Percentiles rank a stretch among this genome's conserved stretches.
Evolutionary conservation across 768 basidiomycete species (phyloP).

Genomic region (Naganishia kalamii): DNA sequence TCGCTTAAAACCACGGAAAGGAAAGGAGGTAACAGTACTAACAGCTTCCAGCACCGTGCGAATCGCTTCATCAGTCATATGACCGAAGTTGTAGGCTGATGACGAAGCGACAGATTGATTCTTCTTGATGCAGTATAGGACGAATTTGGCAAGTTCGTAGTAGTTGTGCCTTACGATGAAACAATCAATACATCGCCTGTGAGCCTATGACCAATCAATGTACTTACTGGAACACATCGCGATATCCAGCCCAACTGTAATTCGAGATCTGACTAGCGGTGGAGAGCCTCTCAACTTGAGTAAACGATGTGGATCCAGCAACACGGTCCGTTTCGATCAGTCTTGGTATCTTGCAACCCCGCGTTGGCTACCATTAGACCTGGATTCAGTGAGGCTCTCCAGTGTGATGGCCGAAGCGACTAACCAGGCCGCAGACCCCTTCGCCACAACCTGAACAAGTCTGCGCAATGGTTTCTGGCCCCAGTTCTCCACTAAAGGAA

Average conservation of each 20-base stretch:
- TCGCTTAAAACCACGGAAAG: not conserved
- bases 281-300: constrained; percentile 3
- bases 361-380: not conserved
- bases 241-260: constrained; percentile 1
- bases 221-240: not conserved
- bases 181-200: not conserved
- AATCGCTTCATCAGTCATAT: not conserved
- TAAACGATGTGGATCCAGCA: constrained; percentile 10
- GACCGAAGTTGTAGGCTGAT: not conserved
- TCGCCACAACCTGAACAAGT: constrained; percentile 18
- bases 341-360: constrained; percentile 18
- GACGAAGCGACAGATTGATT: not conserved
- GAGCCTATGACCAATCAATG: too few species aligned
- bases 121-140: constrained; percentile 8
- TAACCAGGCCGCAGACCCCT: constrained; percentile 17
- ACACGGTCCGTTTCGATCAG: constrained; percentile 11
- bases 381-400: not conserved
- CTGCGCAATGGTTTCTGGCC: constrained; percentile 11
- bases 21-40: not conserved
- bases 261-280: not conserved
- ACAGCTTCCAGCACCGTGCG: not conserved
- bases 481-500: constrained; percentile 7
- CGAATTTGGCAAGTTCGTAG: constrained; percentile 10
- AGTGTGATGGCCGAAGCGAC: not conserved
- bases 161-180: constrained; percentile 2